Base-by-base conservation (phyloP, 75 land plant species). In the Sequoiadendron giganteum region DNA sequence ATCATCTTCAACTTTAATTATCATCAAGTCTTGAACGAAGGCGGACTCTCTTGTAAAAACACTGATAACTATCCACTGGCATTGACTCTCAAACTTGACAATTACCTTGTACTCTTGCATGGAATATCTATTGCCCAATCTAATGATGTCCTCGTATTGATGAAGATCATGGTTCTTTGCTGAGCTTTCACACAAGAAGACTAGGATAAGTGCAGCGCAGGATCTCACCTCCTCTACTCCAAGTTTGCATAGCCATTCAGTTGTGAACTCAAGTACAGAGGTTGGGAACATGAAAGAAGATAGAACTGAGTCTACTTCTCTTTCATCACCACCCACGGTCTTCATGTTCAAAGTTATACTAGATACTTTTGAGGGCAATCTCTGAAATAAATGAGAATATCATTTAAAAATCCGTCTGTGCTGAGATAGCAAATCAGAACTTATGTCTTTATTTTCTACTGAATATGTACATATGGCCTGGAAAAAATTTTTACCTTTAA, bases 321-420 rank as follows among this genome's bases (percentile, higher is more conserved):
- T 75, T 75, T 75, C 77, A 32, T 75, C 77, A 34, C 16, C 77
- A 75, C 77, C 77, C 34, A 75, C 38, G 0, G 77, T 75, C 9
- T 75, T 30, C 77, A 75, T 34, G 34, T 75, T 75, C 77, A 75
- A 75, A 75, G 77, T 75, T 34, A 75, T 75, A 75, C 77, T 34
- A 6, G 77, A 75, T 75, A 75, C 77, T 13, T 75, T 75, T 3
- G 77, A 75, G 38, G 77, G 77, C 39, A 75, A 32, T 75, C 38
- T 34, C 77, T 75, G 77, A 75, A 30, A 32, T 34, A 48, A 1
- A 32, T 11, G 2, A 34, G n/a, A 75, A 34, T 10, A 75, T 18
- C 77, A 32, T 10, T 32, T 75, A 11, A 34, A 75, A 75, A 75
- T 32, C 38, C 8, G 4, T n/a, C n/a, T 72, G 73, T 30, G 13